Evolutionary conservation across 1,139 yeast species (phyloP).

Genomic region (Saccharomyces hybrid): DNA sequence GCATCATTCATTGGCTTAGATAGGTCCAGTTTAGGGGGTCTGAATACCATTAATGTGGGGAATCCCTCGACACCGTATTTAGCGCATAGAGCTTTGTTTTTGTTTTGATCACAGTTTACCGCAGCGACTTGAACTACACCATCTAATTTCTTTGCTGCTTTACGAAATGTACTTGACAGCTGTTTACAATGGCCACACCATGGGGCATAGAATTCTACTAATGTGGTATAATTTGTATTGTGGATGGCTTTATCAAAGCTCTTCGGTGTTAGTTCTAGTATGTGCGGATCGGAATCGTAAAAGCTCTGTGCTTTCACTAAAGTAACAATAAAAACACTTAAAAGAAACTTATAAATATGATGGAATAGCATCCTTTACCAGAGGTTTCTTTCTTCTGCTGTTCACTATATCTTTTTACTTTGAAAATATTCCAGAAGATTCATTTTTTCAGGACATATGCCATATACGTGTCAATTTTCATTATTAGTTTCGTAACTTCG

Average conservation of each 20-base stretch:
- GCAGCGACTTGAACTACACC: slow-evolving; percentile 65
- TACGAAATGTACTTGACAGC: slow-evolving; percentile 48
- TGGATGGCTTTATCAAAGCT: slow-evolving; percentile 61
- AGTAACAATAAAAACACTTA: neutral
- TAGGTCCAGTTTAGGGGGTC: slow-evolving; percentile 60
- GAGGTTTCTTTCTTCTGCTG: no score
- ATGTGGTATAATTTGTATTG: slow-evolving; percentile 63
- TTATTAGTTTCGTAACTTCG: neutral
- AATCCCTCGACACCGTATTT: slow-evolving; percentile 60
- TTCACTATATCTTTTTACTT: no score
- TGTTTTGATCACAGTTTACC: slow-evolving; percentile 71
- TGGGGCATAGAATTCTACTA: slow-evolving; percentile 93
- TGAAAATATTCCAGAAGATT: neutral
- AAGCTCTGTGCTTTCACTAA: slow-evolving; percentile 26
- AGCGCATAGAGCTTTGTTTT: slow-evolving; percentile 64
- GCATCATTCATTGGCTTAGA: slow-evolving; percentile 11
- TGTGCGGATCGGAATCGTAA: slow-evolving; percentile 41
- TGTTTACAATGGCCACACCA: slow-evolving; percentile 86
- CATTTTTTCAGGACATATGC: neutral
- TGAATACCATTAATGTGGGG: slow-evolving; percentile 73
- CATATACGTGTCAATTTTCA: neutral
- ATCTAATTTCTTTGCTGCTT: slow-evolving; percentile 50
- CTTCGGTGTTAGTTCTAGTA: slow-evolving; percentile 48
- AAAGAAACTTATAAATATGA: neutral
- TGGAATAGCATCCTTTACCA: neutral